Percentiles rank a stretch among this genome's conserved stretches.
Conservation (phyloP, 2,329 filamentous ascomycete species). For the Didymellaceae sp. region DNA sequence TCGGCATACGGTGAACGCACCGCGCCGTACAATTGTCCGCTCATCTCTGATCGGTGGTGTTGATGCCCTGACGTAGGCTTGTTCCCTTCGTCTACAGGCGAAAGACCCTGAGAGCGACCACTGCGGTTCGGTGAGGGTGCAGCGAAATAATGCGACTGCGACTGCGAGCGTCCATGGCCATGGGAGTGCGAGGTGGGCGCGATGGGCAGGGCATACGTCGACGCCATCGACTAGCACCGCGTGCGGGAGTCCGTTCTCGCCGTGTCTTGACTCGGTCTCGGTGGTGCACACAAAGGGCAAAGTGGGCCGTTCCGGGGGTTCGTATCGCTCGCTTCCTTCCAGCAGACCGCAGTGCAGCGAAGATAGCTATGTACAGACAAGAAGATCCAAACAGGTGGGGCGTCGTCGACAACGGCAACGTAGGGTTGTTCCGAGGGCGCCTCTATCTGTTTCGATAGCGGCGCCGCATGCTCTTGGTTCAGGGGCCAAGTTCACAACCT, state of each 20-base stretch:
- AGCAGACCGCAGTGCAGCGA: not conserved
- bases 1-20: conserved; percentile 39
- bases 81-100: conserved; percentile 30
- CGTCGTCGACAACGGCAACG: conserved; percentile 11
- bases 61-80: conserved; percentile 31
- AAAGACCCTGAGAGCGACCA: conserved; percentile 24
- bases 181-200: conserved; percentile 41
- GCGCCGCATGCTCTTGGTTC: conserved; percentile 12
- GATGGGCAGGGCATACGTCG: conserved; percentile 54
- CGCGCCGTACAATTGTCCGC: conserved; percentile 41
- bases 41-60: conserved; percentile 43
- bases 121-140: conserved; percentile 34
- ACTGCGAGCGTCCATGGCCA: conserved; percentile 49
- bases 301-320: conserved; percentile 13
- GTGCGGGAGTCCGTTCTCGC: conserved; percentile 23
- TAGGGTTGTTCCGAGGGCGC: conserved; percentile 16
- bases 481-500: conserved; percentile 16
- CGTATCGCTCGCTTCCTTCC: conserved; percentile 6
- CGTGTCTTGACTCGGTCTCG: conserved; percentile 28
- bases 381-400: conserved; percentile 18
- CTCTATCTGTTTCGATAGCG: conserved; percentile 30
- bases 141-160: conserved; percentile 36
- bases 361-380: conserved; percentile 5
- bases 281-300: conserved; percentile 21
- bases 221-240: conserved; percentile 48